Conservation (phyloP, 2,329 filamentous ascomycete species). For the Fusarium oligoseptatum region DNA sequence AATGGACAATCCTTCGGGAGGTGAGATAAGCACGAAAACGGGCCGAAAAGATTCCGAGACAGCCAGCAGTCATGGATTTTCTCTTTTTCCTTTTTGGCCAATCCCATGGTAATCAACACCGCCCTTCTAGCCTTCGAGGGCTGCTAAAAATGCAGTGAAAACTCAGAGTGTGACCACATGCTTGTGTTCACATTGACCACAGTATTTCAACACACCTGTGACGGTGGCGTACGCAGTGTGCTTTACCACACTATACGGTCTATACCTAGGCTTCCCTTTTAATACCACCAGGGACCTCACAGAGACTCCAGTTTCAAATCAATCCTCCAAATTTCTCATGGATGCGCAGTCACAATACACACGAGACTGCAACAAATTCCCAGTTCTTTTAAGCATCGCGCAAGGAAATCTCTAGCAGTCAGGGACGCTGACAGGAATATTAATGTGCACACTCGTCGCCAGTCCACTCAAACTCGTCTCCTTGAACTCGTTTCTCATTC, state of each 20-base stretch:
- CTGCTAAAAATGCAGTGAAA: not conserved
- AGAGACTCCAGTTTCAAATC: not conserved
- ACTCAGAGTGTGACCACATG: not conserved
- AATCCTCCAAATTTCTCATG: not conserved
- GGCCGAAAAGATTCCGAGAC: not conserved
- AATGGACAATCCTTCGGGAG: not conserved
- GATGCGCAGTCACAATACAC: not conserved
- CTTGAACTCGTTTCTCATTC: constrained; percentile 67
- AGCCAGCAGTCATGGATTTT: not conserved
- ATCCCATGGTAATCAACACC: not conserved
- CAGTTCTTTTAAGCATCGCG: constrained; percentile 21
- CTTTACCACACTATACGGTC: no score
- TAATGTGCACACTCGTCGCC: constrained; percentile 63
- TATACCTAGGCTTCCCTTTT: not conserved
- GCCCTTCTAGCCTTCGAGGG: not conserved
- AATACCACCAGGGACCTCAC: no score
- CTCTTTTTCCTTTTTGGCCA: not conserved
- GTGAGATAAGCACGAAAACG: not conserved
- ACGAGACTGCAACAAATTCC: constrained; percentile 10
- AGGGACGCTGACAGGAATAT: constrained; percentile 66
- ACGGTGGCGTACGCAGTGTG: no score
- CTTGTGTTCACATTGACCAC: not conserved
- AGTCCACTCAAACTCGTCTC: constrained; percentile 64
- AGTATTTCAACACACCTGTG: not conserved
- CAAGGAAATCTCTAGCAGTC: constrained; percentile 54